Evolutionary conservation across 176 grass and related monocot genomes (phyloP).

Genomic region (Pharus latifolius): DNA sequence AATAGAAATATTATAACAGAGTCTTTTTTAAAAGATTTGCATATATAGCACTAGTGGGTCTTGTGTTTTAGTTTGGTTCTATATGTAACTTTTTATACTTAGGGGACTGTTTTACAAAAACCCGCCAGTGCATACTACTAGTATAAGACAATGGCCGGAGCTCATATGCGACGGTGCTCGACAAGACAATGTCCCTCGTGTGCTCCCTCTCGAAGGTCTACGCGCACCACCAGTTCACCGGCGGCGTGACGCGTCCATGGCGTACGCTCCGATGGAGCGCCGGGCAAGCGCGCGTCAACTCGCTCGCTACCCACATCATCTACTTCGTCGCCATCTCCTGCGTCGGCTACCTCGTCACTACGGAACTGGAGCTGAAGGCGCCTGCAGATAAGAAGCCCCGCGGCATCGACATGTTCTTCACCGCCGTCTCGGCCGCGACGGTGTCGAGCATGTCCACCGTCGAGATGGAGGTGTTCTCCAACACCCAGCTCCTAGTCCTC

Average conservation of each 20-base stretch:
- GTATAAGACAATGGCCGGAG: conserved; percentile 20
- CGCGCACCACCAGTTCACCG: conserved; percentile 16
- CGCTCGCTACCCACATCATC: conserved; percentile 3
- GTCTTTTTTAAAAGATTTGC: too few species aligned
- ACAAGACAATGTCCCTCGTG: background rate
- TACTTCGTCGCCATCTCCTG: conserved; percentile 33
- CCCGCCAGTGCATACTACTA: too few species aligned
- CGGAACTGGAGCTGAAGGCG: background rate
- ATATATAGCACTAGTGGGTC: too few species aligned
- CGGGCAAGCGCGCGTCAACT: background rate
- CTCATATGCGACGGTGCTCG: background rate
- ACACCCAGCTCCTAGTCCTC: conserved; percentile 45
- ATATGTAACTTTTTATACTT: too few species aligned
- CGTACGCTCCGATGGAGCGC: conserved; percentile 12
- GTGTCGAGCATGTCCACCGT: conserved; percentile 69
- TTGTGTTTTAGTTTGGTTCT: too few species aligned
- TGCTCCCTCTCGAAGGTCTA: background rate
- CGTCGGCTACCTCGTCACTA: background rate
- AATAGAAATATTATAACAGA: too few species aligned
- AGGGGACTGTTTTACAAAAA: too few species aligned
- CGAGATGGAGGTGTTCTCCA: conserved; percentile 67
- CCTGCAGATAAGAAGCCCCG: background rate
- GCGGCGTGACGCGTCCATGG: conserved; percentile 16
- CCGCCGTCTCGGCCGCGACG: conserved; percentile 55
- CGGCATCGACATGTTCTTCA: conserved; percentile 48